A percentile compares a stretch with the other conserved stretches of the same genome.
Evolutionary conservation across 2,329 filamentous ascomycete genomes (phyloP).

Genomic region (Achaetomium macrosporum): DNA sequence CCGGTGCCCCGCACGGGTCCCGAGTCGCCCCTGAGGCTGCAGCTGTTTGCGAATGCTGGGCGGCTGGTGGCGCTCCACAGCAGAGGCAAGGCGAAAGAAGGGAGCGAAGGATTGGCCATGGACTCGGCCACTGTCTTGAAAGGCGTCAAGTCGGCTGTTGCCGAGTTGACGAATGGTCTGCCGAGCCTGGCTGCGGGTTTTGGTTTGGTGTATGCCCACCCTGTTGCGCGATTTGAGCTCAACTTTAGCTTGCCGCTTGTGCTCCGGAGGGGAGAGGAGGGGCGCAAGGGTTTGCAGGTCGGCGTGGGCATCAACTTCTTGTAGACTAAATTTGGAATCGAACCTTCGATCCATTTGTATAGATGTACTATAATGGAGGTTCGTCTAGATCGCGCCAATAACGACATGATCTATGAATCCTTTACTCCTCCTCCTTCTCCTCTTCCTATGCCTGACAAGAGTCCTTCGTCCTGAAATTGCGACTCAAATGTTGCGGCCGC

Average conservation of each 20-base stretch:
- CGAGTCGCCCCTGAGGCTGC: conserved; percentile 78
- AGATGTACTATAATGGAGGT: not conserved
- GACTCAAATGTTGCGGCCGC: too few relatives aligned
- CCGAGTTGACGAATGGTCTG: conserved; percentile 65
- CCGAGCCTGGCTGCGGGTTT: conserved; percentile 84
- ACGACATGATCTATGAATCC: too few relatives aligned
- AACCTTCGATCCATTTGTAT: not conserved
- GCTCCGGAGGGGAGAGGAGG: conserved; percentile 74
- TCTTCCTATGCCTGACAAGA: too few relatives aligned
- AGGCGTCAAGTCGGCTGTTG: conserved; percentile 56
- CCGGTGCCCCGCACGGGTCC: conserved; percentile 77
- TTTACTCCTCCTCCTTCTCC: too few relatives aligned
- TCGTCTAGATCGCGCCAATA: conserved; percentile 1
- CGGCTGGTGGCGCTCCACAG: conserved; percentile 71
- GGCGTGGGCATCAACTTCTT: conserved; percentile 96
- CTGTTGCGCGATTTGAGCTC: conserved; percentile 86
- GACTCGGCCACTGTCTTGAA: conserved; percentile 42
- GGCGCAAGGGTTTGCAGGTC: conserved; percentile 84
- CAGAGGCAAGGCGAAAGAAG: conserved; percentile 36
- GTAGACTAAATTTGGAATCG: conserved; percentile 39
- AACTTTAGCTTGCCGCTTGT: conserved; percentile 90
- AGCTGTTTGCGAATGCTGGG: conserved; percentile 87
- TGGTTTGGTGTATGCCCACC: conserved; percentile 91
- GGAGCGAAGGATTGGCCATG: conserved; percentile 40
- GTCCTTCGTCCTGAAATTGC: too few relatives aligned